Base-by-base conservation (phyloP, 768 basidiomycete species). In the Amanita rimosa region DNA sequence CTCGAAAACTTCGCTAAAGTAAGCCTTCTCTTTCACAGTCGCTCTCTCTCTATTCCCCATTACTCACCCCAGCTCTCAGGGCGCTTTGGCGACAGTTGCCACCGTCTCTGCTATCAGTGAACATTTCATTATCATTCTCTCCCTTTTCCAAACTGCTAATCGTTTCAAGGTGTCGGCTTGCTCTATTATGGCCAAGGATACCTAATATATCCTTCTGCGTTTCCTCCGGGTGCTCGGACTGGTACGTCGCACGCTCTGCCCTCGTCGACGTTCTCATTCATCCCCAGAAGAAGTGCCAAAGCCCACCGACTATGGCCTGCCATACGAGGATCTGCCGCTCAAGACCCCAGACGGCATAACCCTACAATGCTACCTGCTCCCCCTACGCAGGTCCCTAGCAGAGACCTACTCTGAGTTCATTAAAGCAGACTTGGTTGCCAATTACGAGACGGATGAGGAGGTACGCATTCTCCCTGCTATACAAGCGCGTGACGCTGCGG, bases 191-290 rank as follows among this genome's bases (percentile, higher is more conserved):
- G 86, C 24, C 93, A 97, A 62, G 85, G 83, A 60, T 84, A 77
- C 55, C 71, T 97, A 46, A 94, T 97, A 61, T 97, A 95, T 62
- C 93, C 93, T 0, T 83, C 89, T 14, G 82, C 83, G 6, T 83
- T 88, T 48, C 74, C 74, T 21, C 75, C 80, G 4, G 91, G 91
- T 1, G 91, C 91, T 21, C 71, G 92, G 42, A 81, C 71, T 57
- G 76, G 91, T 88, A 50, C 51, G 63, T 57, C n/a, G 17, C 22
- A 9, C 19, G 34, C 22, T 31, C 52, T 27, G 38, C 35, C 22
- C 10, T 14, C 26, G 41, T 43, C 9, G 8, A n/a, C 16, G 42
- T 26, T 43, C 53, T 34, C 42, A n/a, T 27, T 27, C 33, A 39
- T 48, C 52, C 60, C 85, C 11, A 22, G 17, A 35, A 49, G 86